Evolutionary conservation across 2,329 filamentous ascomycete species (phyloP).

Genomic region (Apiospora rasikravindrae): DNA sequence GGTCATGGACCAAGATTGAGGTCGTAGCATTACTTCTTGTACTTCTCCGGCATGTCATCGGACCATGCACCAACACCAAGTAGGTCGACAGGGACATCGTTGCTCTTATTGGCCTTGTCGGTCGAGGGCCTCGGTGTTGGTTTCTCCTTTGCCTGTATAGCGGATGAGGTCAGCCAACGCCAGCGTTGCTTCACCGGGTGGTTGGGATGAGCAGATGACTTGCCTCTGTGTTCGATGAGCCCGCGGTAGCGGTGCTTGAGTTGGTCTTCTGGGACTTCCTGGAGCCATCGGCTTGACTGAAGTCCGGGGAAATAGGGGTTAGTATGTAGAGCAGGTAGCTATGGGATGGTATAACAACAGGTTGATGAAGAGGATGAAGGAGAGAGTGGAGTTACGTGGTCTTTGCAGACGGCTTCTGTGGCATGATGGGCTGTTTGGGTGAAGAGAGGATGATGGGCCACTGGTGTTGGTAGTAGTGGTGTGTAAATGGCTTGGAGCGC

Average conservation of each 20-base stretch:
- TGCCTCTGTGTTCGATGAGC: background rate
- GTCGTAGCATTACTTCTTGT: background rate
- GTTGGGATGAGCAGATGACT: background rate
- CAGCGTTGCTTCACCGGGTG: background rate
- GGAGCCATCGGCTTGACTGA: background rate
- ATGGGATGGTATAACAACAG: background rate
- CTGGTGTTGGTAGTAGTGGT: background rate
- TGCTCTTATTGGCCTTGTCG: background rate
- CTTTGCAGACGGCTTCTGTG: background rate
- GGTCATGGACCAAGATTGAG: background rate
- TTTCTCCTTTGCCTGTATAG: background rate
- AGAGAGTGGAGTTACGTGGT: background rate
- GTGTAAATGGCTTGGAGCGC: background rate
- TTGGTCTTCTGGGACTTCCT: background rate
- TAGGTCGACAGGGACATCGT: background rate
- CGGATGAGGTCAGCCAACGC: background rate
- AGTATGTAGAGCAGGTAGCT: background rate
- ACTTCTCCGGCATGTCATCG: background rate
- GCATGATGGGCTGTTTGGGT: background rate
- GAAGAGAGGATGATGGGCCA: background rate
- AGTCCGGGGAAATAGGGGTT: background rate
- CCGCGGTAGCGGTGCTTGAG: background rate
- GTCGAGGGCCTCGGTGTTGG: background rate
- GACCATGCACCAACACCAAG: background rate
- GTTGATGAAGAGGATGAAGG: too few relatives aligned